Conservation (phyloP, 208 protist species). For the Crithidia fasciculata region DNA sequence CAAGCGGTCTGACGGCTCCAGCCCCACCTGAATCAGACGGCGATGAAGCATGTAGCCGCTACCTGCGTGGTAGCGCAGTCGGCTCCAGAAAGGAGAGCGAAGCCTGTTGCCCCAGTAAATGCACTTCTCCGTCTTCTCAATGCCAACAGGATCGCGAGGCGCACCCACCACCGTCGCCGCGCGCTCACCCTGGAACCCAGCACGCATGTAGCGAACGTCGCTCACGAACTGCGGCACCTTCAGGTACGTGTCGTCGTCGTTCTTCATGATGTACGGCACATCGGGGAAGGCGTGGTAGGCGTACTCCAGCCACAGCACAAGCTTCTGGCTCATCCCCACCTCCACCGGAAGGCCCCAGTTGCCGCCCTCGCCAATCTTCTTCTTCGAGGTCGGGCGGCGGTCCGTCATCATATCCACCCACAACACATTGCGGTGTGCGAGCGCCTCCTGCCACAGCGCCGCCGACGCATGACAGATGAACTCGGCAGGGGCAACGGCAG, state of each 20-base stretch:
- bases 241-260: constrained; percentile 54
- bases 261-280: constrained; percentile 46
- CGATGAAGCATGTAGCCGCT: background rate
- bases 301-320: constrained; percentile 46
- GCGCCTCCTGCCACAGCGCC: constrained; percentile 42
- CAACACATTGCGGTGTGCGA: constrained; percentile 37
- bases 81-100: background rate
- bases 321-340: constrained; percentile 51
- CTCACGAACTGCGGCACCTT: constrained; percentile 58
- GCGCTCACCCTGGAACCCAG: background rate
- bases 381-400: constrained; percentile 26
- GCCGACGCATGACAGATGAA: constrained; percentile 28
- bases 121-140: constrained; percentile 7
- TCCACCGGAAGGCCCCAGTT: constrained; percentile 46
- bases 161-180: background rate
- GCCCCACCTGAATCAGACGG: background rate
- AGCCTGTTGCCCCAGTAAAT: constrained; percentile 7
- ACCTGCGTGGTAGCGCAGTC: background rate
- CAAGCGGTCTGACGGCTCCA: background rate
- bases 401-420: constrained; percentile 43
- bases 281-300: constrained; percentile 42
- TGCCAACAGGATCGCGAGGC: background rate
- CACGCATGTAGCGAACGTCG: constrained; percentile 29
- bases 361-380: constrained; percentile 20
- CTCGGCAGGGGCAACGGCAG: background rate